Evolutionary conservation across 345 rosid species (phyloP).

Genomic region (Microthlaspi erraticum): DNA sequence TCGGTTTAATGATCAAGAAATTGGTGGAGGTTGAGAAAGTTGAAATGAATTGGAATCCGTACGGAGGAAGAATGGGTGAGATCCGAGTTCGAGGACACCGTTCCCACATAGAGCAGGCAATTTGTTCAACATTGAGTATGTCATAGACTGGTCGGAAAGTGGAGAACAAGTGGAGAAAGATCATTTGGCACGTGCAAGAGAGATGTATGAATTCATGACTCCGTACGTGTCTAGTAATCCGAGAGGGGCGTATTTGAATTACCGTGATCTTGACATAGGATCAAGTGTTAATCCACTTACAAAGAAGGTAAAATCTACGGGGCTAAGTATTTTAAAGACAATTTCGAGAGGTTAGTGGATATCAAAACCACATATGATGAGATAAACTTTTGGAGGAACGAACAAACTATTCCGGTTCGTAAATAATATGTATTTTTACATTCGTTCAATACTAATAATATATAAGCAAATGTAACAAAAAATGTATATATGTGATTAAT

Average conservation of each 20-base stretch:
- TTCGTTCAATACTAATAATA: too few species aligned
- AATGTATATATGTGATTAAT: too few species aligned
- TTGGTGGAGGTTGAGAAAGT: slow-evolving; percentile 43
- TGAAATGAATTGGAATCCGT: slow-evolving; percentile 47
- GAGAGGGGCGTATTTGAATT: slow-evolving; percentile 49
- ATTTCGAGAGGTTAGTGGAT: slow-evolving; percentile 56
- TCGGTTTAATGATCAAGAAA: slow-evolving; percentile 48
- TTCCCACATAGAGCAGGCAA: slow-evolving; percentile 70
- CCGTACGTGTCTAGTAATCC: slow-evolving; percentile 66
- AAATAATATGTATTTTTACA: slow-evolving; percentile 1
- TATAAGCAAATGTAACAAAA: too few species aligned
- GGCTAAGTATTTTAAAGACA: slow-evolving; percentile 51
- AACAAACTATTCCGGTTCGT: slow-evolving; percentile 61
- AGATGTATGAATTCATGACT: slow-evolving; percentile 48
- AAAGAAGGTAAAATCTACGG: slow-evolving; percentile 59
- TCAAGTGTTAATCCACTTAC: slow-evolving; percentile 44
- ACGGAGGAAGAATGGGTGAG: slow-evolving; percentile 68
- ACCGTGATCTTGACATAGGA: slow-evolving; percentile 61
- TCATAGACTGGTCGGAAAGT: slow-evolving; percentile 48
- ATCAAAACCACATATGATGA: slow-evolving; percentile 52
- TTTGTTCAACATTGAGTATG: slow-evolving; percentile 53
- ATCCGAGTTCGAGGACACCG: slow-evolving; percentile 49
- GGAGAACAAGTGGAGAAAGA: slow-evolving; percentile 39
- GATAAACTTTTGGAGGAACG: slow-evolving; percentile 55
- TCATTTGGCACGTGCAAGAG: slow-evolving; percentile 31